Conservation (phyloP, 768 basidiomycete species). For the Peribolospora baueri region DNA sequence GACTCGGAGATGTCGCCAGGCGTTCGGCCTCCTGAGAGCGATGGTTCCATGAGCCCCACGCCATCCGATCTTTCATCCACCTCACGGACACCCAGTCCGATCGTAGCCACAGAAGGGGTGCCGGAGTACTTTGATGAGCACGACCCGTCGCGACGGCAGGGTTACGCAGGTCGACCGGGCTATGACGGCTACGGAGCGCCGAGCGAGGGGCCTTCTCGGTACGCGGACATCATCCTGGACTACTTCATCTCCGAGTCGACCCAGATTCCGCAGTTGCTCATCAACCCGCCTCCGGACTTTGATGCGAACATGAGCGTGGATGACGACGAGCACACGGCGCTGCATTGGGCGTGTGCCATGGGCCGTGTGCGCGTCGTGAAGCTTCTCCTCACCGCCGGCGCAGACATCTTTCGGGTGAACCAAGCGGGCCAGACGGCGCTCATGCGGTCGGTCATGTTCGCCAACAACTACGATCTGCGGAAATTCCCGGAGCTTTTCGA, state of each 20-base stretch:
- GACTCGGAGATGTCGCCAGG: not conserved
- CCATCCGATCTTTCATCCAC: slow-evolving; percentile 63
- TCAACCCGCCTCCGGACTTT: slow-evolving; percentile 68
- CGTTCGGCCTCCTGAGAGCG: slow-evolving; percentile 12
- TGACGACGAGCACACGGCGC: slow-evolving; percentile 85
- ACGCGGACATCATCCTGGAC: slow-evolving; percentile 87
- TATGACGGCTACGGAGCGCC: not conserved
- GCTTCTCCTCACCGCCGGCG: slow-evolving; percentile 70
- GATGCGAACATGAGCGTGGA: slow-evolving; percentile 92
- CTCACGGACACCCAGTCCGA: slow-evolving; percentile 83
- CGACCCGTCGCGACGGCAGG: slow-evolving; percentile 5
- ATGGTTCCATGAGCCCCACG: slow-evolving; percentile 71
- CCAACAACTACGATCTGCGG: slow-evolving; percentile 96
- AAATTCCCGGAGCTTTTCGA: slow-evolving; percentile 97
- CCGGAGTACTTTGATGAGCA: slow-evolving; percentile 3
- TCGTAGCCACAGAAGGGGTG: slow-evolving; percentile 19
- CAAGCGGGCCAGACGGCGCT: slow-evolving; percentile 86
- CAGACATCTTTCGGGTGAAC: slow-evolving; percentile 91
- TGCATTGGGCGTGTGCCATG: slow-evolving; percentile 99
- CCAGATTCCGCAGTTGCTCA: slow-evolving; percentile 63
- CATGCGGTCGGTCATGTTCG: slow-evolving; percentile 99
- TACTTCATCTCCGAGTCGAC: slow-evolving; percentile 96
- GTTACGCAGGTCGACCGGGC: not conserved
- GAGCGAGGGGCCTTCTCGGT: slow-evolving; percentile 22
- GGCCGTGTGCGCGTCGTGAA: slow-evolving; percentile 90